These are phyloP conservation scores for Rhodotorula sp. DNA, from an alignment of 1,284 basidiomycete genomes.

Conservation along the genomic window DNA sequence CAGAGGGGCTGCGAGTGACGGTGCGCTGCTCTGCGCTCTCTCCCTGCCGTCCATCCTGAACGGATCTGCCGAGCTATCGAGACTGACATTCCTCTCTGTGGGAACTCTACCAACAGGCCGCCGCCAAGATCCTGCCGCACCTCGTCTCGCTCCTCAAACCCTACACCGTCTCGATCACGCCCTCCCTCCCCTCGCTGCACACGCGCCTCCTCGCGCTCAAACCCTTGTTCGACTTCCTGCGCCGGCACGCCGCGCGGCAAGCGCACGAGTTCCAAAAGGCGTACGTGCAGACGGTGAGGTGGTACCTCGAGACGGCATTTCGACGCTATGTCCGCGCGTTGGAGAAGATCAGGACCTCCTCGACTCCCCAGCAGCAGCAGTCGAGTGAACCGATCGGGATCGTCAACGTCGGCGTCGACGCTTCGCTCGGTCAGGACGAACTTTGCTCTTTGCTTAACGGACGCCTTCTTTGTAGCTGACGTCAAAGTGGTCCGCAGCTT, in stretches of 20 bases:
- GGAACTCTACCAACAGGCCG: slow-evolving; percentile 59
- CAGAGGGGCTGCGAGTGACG: slow-evolving; percentile 80
- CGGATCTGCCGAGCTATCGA: background rate
- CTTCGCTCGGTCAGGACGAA: slow-evolving; percentile 15
- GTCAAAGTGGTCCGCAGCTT: background rate
- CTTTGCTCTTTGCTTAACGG: background rate
- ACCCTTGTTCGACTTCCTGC: slow-evolving; percentile 79
- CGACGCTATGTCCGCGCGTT: slow-evolving; percentile 82
- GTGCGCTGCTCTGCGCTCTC: slow-evolving; percentile 55
- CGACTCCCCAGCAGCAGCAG: background rate
- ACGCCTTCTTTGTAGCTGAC: too few species aligned
- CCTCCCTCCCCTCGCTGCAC: slow-evolving; percentile 91
- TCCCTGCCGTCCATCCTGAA: too few species aligned
- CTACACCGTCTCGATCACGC: slow-evolving; percentile 77
- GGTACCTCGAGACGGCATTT: slow-evolving; percentile 96
- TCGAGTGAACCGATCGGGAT: slow-evolving; percentile 42
- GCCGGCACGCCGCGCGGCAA: slow-evolving; percentile 74
- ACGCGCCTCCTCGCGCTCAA: slow-evolving; percentile 82
- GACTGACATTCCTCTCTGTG: background rate
- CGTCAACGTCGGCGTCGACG: slow-evolving; percentile 45
- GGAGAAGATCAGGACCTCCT: slow-evolving; percentile 67
- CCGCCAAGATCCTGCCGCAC: slow-evolving; percentile 83
- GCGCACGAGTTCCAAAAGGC: slow-evolving; percentile 87
- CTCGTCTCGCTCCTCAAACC: slow-evolving; percentile 80
- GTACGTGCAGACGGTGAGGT: slow-evolving; percentile 77